Base-by-base conservation (phyloP, 208 protist genomes). In the Trypanosoma melophagium region DNA sequence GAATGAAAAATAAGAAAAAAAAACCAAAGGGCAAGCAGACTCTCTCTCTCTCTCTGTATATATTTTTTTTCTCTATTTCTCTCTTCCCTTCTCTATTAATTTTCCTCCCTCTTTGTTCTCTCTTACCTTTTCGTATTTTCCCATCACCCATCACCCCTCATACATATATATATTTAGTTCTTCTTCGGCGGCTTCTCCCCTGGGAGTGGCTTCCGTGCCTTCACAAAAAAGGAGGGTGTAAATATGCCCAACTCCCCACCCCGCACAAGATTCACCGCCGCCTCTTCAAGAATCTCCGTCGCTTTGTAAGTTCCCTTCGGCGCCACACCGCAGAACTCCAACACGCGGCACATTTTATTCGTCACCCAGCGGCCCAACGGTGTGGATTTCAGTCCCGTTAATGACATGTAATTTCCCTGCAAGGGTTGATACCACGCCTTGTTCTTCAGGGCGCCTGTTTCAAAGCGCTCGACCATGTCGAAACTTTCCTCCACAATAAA, bases 241-340 rank as follows among this genome's bases (percentile, higher is more conserved):
- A 99, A 99, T 66, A 98, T 94, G 54, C 86, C 83, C 51, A 77
- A 71, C 68, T 93, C 52, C 40, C 97, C 97, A 9, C 96, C 95
- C 5, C 76, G 66, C n/a, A 92, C 89, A n/a, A 98, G 87, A 44
- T 66, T 83, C 49, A 87, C 74, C 16, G 96, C 94, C 57, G 95
- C 95, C 49, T 85, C 84, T 64, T 94, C 84, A 25, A 98, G 81
- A 62, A 98, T 93, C 58, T 90, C 89, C 5, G 87, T 81, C 28
- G 89, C 83, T 69, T 93, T 87, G 68, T 84, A 79, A 9, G 92
- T 92, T 19, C 90, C 87, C 57, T 84, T 80, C 47, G 91, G 86
- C 16, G 91, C 87, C 8, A 94, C 58, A 38, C 72, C 79, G 3
- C 90, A 19, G 17, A 83, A 49, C 79, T 98, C 95, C 14, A 98